phyloP scores from a whole-genome alignment of 352 stramenopile species.

The Aphanomyces euteiches region DNA sequence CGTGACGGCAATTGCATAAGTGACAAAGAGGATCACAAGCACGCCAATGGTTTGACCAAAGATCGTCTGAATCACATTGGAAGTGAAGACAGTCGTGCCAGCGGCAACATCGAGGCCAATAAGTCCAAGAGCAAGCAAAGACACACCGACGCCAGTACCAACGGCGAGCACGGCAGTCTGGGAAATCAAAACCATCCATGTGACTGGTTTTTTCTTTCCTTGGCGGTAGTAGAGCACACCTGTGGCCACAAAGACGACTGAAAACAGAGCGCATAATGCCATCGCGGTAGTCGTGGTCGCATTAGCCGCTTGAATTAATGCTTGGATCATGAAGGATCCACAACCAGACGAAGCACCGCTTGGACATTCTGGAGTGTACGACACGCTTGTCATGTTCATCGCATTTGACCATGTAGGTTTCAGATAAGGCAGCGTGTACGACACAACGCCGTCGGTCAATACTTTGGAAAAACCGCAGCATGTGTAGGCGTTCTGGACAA shows the following conservation, averaged over 20 bases:
- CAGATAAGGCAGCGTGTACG: slow-evolving; percentile 37
- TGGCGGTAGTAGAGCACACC: slow-evolving; percentile 36
- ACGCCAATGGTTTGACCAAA: slow-evolving; percentile 43
- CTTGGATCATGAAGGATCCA: slow-evolving; percentile 37
- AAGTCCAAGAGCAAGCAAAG: slow-evolving; percentile 37
- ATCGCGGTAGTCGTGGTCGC: slow-evolving; percentile 27
- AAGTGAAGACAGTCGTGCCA: slow-evolving; percentile 45
- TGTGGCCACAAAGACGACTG: slow-evolving; percentile 32
- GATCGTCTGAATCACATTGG: slow-evolving; percentile 47
- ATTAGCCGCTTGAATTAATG: slow-evolving; percentile 34
- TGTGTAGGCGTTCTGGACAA: slow-evolving; percentile 47
- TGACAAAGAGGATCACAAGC: slow-evolving; percentile 38
- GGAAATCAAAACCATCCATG: slow-evolving; percentile 25
- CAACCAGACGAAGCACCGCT: slow-evolving; percentile 33
- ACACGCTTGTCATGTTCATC: slow-evolving; percentile 21
- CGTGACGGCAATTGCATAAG: slow-evolving; percentile 38
- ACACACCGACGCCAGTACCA: slow-evolving; percentile 32
- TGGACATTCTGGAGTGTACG: slow-evolving; percentile 31
- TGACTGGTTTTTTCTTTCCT: slow-evolving; percentile 32
- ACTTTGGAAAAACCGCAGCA: slow-evolving; percentile 49
- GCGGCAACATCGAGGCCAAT: slow-evolving; percentile 43
- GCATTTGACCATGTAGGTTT: slow-evolving; percentile 30
- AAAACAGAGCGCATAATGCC: slow-evolving; percentile 28
- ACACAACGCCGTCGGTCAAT: slow-evolving; percentile 37
- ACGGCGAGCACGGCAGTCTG: slow-evolving; percentile 28